Conservation (phyloP, 169 alveolate species). For the Plasmodium adleri region DNA sequence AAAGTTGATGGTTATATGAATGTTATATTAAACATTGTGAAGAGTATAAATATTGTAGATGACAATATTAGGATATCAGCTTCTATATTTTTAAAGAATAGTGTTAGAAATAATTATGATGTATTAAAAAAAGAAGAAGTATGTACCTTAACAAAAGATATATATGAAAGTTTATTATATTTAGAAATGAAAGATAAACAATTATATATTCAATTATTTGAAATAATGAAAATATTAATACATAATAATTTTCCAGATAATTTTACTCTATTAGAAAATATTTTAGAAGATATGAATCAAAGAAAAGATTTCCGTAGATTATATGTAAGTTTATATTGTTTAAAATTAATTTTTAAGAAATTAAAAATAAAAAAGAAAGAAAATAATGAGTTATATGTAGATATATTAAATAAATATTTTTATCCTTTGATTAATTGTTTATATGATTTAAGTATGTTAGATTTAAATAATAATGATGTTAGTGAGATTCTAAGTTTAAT, state of each 20-base stretch:
- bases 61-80: slow-evolving; percentile 61
- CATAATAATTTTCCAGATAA: slow-evolving; percentile 49
- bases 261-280: slow-evolving; percentile 36
- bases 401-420: slow-evolving; percentile 53
- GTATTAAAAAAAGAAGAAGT: slow-evolving; percentile 49
- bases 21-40: slow-evolving; percentile 33
- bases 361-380: slow-evolving; percentile 62
- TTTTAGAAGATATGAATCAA: slow-evolving; percentile 51
- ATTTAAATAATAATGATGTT: slow-evolving; percentile 52
- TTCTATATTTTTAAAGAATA: slow-evolving; percentile 47
- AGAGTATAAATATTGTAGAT: slow-evolving; percentile 35
- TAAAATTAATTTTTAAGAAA: slow-evolving; percentile 58
- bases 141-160: slow-evolving; percentile 38
- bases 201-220: slow-evolving; percentile 44
- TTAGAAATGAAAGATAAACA: slow-evolving; percentile 69
- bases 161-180: slow-evolving; percentile 46
- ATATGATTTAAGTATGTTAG: slow-evolving; percentile 55
- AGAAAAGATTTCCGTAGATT: slow-evolving; percentile 50
- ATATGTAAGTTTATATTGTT: slow-evolving; percentile 58
- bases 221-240: slow-evolving; percentile 57
- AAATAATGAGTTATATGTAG: slow-evolving; percentile 49
- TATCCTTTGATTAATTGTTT: slow-evolving; percentile 60
- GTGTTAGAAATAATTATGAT: slow-evolving; percentile 49
- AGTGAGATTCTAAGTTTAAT: slow-evolving; percentile 46
- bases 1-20: slow-evolving; percentile 51